Evolutionary conservation across 768 basidiomycete species (phyloP), one percentile per base, ranked within the genome.

Genomic region (Mycena latifolia): DNA sequence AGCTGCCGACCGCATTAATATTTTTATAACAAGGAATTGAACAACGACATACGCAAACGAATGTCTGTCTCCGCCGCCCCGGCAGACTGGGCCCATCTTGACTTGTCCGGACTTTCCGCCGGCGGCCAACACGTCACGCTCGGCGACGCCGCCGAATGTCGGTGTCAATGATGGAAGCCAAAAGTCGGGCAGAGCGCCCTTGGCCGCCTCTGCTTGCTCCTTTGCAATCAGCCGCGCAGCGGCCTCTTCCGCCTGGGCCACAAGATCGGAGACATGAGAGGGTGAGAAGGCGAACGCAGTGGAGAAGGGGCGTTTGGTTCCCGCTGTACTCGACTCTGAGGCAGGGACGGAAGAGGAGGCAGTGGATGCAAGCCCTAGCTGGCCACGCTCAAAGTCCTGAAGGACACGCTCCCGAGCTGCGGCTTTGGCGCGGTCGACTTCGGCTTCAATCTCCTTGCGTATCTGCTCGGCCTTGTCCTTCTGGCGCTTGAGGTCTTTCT

Each of bases 141-240:
- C 55, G 2, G 69, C 89, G 53, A 74, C 82, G 33, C 92, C 82
- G 25, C 86, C 80, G 77, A 92, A 88, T 48, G 86, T 96, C 0
- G 96, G 96, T 0, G 96, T 96, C 27, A 98, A 79, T 0, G 93
- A 95, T 3, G 96, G 96, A 41, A 99, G 83, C 98, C 98, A 99
- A 76, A 98, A 99, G 72, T 98, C 96, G 2, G 98, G 96, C 3
- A 99, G 85, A 77, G 98, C 98, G 65, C 88, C 86, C 64, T 91
- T 93, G 61, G 97, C 80, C 4, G 91, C 86, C 67, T 95, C 95
- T 0, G 92, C 91, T 70, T 94, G 92, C 76, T 98, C 95, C 35
- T 85, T 84, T 74, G 95, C 93, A 51, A 98, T 94, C 72, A 91
- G 81, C 33, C 85, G 84, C 53, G 96, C 79, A 0, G 98, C 98